Evolutionary conservation across 169 alveolate genomes (phyloP).

Genomic region (Cryptosporidium canis): DNA sequence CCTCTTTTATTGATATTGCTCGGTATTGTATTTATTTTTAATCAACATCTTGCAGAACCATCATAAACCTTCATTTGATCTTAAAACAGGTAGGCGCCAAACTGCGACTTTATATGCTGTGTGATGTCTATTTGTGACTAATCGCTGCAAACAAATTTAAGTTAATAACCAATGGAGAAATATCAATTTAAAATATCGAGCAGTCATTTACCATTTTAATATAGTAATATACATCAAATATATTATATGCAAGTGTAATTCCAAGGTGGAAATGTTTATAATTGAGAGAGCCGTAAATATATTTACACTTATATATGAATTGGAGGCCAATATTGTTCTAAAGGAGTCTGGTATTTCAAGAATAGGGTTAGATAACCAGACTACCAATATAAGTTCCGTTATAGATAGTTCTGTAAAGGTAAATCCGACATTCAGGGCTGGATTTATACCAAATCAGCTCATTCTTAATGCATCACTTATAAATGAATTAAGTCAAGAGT

Average conservation of each 20-base stretch:
- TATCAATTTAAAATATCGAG: too few species aligned
- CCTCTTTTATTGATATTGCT: too few species aligned
- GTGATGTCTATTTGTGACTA: slow-evolving; percentile 65
- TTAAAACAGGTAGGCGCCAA: slow-evolving; percentile 51
- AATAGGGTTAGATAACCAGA: not conserved
- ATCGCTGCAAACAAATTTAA: not conserved
- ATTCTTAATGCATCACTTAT: slow-evolving; percentile 37
- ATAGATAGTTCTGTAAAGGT: not conserved
- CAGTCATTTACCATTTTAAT: too few species aligned
- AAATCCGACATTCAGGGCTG: not conserved
- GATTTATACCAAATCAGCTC: slow-evolving; percentile 46
- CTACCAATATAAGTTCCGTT: not conserved
- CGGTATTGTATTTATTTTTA: too few species aligned
- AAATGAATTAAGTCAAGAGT: slow-evolving; percentile 14
- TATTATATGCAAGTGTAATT: not conserved
- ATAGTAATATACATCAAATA: too few species aligned
- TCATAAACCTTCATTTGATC: too few species aligned
- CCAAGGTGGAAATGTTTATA: slow-evolving; percentile 35
- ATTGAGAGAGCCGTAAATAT: slow-evolving; percentile 59
- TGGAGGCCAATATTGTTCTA: slow-evolving; percentile 1
- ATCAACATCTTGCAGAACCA: too few species aligned
- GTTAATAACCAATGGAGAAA: not conserved
- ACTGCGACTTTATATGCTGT: slow-evolving; percentile 9
- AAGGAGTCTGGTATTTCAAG: slow-evolving; percentile 3
- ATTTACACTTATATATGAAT: slow-evolving; percentile 25